These are phyloP conservation scores for Salix koriyanagi DNA, from an alignment of 345 rosid species.

Conservation along the genomic window DNA sequence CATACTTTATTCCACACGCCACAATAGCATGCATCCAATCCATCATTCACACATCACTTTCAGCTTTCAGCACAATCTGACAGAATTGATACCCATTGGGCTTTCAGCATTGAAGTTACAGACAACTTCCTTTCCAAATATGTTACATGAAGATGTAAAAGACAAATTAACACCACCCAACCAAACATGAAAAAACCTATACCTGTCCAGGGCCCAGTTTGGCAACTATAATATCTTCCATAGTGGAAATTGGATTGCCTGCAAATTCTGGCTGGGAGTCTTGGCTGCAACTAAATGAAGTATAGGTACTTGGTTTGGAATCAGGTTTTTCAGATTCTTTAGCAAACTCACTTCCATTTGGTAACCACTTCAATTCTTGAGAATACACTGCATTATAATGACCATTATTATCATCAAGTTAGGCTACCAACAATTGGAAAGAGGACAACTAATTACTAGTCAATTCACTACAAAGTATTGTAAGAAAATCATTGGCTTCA, in stretches of 20 bases:
- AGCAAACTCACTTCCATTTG: constrained; percentile 70
- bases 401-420: neutral
- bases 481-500: neutral
- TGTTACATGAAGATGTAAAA: too few species aligned
- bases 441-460: neutral
- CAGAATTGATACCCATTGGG: too few species aligned
- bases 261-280: constrained; percentile 54
- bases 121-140: too few species aligned
- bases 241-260: constrained; percentile 45
- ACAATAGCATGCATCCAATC: neutral
- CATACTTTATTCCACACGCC: too few species aligned
- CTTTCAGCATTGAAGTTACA: too few species aligned
- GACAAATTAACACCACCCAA: neutral
- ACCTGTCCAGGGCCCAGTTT: constrained; percentile 90
- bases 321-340: constrained; percentile 45
- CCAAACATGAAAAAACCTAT: constrained; percentile 1
- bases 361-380: constrained; percentile 69
- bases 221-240: constrained; percentile 54
- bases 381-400: constrained; percentile 59
- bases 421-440: neutral
- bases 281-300: constrained; percentile 66
- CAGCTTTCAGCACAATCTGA: neutral
- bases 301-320: constrained; percentile 61
- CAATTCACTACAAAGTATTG: neutral
- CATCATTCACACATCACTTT: neutral